Percentiles rank a stretch among this genome's conserved stretches.
These are phyloP conservation scores for Sporisorium iseilematis-ciliati DNA, from an alignment of 1,284 basidiomycete genomes.

Conservation along the genomic window DNA sequence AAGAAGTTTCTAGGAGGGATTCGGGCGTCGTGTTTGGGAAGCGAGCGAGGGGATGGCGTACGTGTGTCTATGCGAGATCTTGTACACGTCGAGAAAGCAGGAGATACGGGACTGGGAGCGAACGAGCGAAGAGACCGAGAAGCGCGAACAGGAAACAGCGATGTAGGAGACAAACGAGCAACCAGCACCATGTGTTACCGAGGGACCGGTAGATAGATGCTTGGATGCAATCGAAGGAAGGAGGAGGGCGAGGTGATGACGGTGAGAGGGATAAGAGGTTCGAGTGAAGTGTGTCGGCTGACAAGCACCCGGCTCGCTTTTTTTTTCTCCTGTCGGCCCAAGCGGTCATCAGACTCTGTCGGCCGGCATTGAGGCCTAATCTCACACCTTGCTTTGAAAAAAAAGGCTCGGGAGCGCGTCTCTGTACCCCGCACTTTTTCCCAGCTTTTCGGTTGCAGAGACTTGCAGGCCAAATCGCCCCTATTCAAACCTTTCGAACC, in stretches of 20 bases:
- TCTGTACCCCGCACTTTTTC: constrained; percentile 8
- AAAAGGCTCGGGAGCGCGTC: background rate
- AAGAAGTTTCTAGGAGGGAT: background rate
- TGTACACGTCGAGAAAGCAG: constrained; percentile 10
- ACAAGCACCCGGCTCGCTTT: constrained; percentile 25
- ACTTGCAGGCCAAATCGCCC: too few relatives aligned
- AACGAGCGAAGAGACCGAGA: constrained; percentile 39
- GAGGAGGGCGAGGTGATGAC: constrained; percentile 3
- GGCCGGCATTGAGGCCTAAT: constrained; percentile 2
- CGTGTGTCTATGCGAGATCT: background rate
- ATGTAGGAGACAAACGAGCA: constrained; percentile 9
- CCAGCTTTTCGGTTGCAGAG: background rate
- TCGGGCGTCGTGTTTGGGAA: background rate
- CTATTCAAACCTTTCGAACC: too few relatives aligned
- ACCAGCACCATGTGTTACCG: constrained; percentile 33
- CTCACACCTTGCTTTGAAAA: background rate
- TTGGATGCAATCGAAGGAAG: background rate
- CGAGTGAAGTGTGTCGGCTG: constrained; percentile 20
- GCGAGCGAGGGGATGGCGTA: background rate
- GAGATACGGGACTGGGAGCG: constrained; percentile 20
- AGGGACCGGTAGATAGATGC: constrained; percentile 15
- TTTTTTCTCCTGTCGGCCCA: background rate
- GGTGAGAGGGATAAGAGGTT: background rate
- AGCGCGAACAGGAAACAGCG: constrained; percentile 6
- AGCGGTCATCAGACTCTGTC: background rate